These are phyloP conservation scores for Cystobasidiopsis lactophilus DNA, from an alignment of 768 basidiomycete genomes.

Conservation along the genomic window DNA sequence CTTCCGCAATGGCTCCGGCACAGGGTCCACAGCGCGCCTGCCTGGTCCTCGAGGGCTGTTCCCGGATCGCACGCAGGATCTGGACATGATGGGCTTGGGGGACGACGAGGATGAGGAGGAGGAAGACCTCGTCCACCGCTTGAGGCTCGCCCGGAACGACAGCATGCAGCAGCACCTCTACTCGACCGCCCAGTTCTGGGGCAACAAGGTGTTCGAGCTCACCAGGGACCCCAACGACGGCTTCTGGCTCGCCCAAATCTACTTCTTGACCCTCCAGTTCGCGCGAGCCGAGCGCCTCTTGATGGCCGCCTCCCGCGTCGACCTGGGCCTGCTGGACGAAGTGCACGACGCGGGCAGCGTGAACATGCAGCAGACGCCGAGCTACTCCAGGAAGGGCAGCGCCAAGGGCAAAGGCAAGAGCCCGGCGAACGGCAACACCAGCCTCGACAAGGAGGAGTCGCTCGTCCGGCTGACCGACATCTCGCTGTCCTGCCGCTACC, in stretches of 20 bases:
- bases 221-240: conserved; percentile 94
- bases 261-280: conserved; percentile 89
- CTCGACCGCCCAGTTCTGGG: conserved; percentile 94
- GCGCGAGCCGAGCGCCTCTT: conserved; percentile 78
- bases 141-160: conserved; percentile 93
- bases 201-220: conserved; percentile 87
- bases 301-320: conserved; percentile 26
- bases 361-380: neutral
- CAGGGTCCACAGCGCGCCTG: too few species aligned
- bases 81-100: conserved; percentile 20
- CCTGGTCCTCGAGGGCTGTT: too few species aligned
- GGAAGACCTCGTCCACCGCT: conserved; percentile 54
- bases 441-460: neutral
- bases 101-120: conserved; percentile 29
- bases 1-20: too few species aligned
- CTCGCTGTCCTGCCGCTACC: conserved; percentile 68
- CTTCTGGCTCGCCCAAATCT: conserved; percentile 95
- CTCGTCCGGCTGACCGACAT: conserved; percentile 16
- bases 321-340: neutral
- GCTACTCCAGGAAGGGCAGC: neutral
- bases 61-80: neutral
- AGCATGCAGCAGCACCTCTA: conserved; percentile 97
- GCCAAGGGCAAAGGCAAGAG: conserved; percentile 4
- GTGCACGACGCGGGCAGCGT: neutral
- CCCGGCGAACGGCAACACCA: neutral